Conservation (phyloP, 2,329 filamentous ascomycete genomes). For the Phyllachora maydis region DNA sequence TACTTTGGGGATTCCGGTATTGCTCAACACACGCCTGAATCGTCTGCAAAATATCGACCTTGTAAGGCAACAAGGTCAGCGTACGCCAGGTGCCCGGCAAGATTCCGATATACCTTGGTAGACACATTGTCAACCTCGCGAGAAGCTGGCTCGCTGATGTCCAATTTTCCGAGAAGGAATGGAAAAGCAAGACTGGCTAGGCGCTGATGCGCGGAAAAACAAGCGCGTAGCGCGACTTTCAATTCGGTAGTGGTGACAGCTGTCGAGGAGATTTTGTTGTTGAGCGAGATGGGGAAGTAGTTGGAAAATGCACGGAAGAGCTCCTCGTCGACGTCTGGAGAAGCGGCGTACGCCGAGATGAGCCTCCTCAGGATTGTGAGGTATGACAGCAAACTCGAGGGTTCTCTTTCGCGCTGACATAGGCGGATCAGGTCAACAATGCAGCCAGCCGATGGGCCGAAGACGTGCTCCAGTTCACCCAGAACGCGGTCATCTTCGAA, state of each 20-base stretch:
- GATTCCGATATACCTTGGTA: too few relatives aligned
- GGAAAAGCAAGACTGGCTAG: conserved; percentile 25
- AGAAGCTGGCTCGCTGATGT: conserved; percentile 35
- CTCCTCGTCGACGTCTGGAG: conserved; percentile 22
- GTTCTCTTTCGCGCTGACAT: conserved; percentile 33
- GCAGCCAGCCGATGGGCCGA: conserved; percentile 22
- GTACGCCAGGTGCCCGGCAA: too few relatives aligned
- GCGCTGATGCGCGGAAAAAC: conserved; percentile 27
- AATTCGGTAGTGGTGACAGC: conserved; percentile 34
- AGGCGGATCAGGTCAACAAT: conserved; percentile 26
- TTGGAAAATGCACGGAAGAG: conserved; percentile 34
- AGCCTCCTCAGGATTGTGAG: conserved; percentile 27
- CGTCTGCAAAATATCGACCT: conserved; percentile 35
- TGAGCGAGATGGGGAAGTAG: conserved; percentile 39
- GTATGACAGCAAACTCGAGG: conserved; percentile 34
- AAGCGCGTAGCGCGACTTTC: conserved; percentile 28
- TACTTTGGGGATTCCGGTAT: conserved; percentile 23
- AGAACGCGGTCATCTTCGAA: conserved; percentile 19
- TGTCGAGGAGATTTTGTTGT: conserved; percentile 24
- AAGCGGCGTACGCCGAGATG: conserved; percentile 20
- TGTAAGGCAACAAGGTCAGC: too few relatives aligned
- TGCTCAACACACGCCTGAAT: conserved; percentile 28
- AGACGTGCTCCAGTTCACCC: conserved; percentile 20
- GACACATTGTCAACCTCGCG: too few relatives aligned
- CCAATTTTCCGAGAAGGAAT: conserved; percentile 33